Percentiles rank a stretch among this genome's conserved stretches.
phyloP scores from a whole-genome alignment of 108 stramenopile genomes.

The Cyclotella kingstonii region DNA sequence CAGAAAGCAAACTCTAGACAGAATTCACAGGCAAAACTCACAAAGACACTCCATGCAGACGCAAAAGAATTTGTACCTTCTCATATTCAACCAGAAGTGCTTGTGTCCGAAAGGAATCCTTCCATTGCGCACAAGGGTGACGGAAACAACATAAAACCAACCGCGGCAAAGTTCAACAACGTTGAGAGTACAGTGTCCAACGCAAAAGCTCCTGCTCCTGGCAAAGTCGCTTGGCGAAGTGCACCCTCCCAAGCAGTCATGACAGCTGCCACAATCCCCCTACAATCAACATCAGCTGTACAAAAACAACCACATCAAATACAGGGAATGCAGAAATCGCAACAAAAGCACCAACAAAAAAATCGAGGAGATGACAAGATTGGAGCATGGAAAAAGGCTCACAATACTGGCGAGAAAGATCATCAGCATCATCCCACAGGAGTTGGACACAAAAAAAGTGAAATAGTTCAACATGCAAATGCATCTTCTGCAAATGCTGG shows the following conservation, averaged over 20 bases:
- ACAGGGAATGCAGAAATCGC: constrained; percentile 21
- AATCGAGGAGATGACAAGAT: constrained; percentile 24
- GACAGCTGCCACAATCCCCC: constrained; percentile 27
- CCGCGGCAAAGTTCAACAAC: constrained; percentile 11
- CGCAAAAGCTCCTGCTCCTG: constrained; percentile 31
- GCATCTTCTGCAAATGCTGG: background rate
- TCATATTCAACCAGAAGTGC: background rate
- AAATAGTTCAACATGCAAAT: background rate
- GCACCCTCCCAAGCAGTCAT: constrained; percentile 37
- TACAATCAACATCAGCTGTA: constrained; percentile 16
- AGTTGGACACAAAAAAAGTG: constrained; percentile 9
- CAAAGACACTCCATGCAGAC: constrained; percentile 16
- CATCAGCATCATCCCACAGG: constrained; percentile 17
- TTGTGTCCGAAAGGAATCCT: no score
- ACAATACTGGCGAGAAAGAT: no score
- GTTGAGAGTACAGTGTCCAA: constrained; percentile 5
- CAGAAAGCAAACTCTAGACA: background rate
- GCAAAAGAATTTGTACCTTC: constrained; percentile 19
- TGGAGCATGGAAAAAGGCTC: constrained; percentile 22
- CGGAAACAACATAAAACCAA: constrained; percentile 2
- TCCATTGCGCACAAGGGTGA: background rate
- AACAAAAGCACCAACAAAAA: constrained; percentile 1
- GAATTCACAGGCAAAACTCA: no score
- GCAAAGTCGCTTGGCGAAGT: constrained; percentile 35
- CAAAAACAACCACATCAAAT: constrained; percentile 19